Base-by-base conservation (phyloP, 2,329 filamentous ascomycete genomes). In the Dactylellina sp. region DNA sequence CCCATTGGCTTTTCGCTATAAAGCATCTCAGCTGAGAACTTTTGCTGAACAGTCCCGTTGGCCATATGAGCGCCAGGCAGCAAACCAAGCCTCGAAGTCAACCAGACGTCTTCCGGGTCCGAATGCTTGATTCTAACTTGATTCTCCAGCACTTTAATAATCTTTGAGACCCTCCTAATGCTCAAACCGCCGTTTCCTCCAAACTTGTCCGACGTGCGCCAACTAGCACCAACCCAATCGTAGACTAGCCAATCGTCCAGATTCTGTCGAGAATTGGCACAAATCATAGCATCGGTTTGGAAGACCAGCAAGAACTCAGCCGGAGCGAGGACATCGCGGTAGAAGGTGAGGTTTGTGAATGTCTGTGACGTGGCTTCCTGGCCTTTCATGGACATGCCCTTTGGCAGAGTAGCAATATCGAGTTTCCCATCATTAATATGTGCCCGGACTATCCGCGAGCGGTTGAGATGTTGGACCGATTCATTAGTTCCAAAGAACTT, bases 41-140 rank as follows among this genome's bases (percentile, higher is more conserved):
- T 82, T 46, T 84, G 75, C 14, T 83, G 83, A 11, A 83, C 79
- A 1, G 83, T 83, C 22, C 84, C 84, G 77, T 86, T 86, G 44
- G 86, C 86, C 52, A 87, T 81, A 59, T 81, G 82, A 12, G 83
- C 81, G 1, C 82, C 81, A 0, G 84, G 85, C 1, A 82, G 81
- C 75, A 85, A 81, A n/a, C 82, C 84, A 9, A 88, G 80, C 0
- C 85, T 82, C 75, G 85, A 82, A 1, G 84, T 82, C 12, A 87
- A 81, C 86, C 86, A 88, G 22, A 86, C 83, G 75, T 87, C 86
- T 78, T 87, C 86, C 25, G 85, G 83, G 53, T 85, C 83, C 72
- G 81, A 79, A 47, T 82, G 78, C 12, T 55, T 46, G 16, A 78
- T 77, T 1, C 86, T 83, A 28, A 81, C 77, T 78, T 87, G 84